A percentile compares a stretch with the other conserved stretches of the same genome.
These are phyloP conservation scores for Arthromyces matolae DNA, from an alignment of 768 basidiomycete species.

Conservation along the genomic window DNA sequence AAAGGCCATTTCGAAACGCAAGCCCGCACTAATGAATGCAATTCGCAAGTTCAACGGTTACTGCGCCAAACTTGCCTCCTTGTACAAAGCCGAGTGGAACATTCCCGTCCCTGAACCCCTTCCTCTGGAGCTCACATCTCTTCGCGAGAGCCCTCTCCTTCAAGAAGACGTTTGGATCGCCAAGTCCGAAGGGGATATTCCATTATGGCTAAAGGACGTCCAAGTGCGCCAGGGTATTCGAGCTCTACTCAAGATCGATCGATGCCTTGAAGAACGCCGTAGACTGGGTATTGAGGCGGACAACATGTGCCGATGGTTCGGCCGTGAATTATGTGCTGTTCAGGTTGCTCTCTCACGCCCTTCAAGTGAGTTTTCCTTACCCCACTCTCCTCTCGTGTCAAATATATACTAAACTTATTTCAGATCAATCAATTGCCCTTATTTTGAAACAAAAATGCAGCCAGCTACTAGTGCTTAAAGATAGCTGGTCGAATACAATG, in stretches of 20 bases:
- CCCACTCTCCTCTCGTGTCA: no score
- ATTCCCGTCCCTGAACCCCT: slow-evolving; percentile 32
- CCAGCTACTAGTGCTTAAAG: no score
- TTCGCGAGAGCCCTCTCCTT: slow-evolving; percentile 22
- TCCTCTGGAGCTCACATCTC: slow-evolving; percentile 23
- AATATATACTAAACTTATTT: no score
- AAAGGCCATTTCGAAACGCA: slow-evolving; percentile 26
- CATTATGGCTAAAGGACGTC: slow-evolving; percentile 32
- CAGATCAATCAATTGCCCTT: no score
- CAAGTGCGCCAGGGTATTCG: slow-evolving; percentile 16
- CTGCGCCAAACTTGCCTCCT: slow-evolving; percentile 21
- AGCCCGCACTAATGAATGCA: slow-evolving; percentile 24
- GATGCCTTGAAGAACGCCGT: slow-evolving; percentile 15
- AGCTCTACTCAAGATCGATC: slow-evolving; percentile 13
- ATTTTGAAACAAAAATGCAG: no score
- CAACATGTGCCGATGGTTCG: slow-evolving; percentile 35
- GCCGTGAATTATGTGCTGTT: slow-evolving; percentile 23
- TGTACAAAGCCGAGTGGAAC: slow-evolving; percentile 19
- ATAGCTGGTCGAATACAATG: no score
- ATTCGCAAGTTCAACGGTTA: slow-evolving; percentile 27
- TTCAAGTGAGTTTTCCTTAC: no score
- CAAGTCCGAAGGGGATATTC: slow-evolving; percentile 6
- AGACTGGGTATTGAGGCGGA: slow-evolving; percentile 19
- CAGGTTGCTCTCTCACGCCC: slow-evolving; percentile 24
- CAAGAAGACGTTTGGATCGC: slow-evolving; percentile 37